These are phyloP conservation scores for Pseudopyricularia cyperi DNA, from an alignment of 2,329 filamentous ascomycete species.

Conservation along the genomic window DNA sequence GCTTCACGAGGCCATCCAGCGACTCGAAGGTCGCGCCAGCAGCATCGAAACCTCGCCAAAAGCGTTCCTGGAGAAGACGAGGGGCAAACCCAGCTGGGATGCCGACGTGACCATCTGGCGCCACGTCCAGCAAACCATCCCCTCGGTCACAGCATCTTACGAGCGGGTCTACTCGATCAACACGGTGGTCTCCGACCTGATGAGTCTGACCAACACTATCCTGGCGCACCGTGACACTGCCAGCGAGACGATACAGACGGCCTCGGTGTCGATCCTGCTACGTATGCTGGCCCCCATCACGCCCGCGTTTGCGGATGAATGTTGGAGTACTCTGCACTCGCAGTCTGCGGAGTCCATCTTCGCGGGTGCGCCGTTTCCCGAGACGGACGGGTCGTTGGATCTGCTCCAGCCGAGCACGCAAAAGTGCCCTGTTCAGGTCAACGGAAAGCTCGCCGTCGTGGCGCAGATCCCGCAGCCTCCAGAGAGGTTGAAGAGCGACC, in stretches of 20 bases:
- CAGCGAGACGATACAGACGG: slow-evolving; percentile 28
- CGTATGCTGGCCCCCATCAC: slow-evolving; percentile 68
- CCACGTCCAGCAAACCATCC: slow-evolving; percentile 53
- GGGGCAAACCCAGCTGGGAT: slow-evolving; percentile 14
- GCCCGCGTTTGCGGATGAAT: slow-evolving; percentile 71
- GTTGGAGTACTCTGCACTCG: slow-evolving; percentile 50
- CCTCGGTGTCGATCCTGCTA: slow-evolving; percentile 43
- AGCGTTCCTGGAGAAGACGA: slow-evolving; percentile 19
- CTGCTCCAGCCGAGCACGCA: slow-evolving; percentile 35
- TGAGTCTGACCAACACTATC: slow-evolving; percentile 63
- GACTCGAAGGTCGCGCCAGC: background rate
- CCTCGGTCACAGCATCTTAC: slow-evolving; percentile 54
- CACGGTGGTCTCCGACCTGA: slow-evolving; percentile 72
- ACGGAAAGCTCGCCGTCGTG: slow-evolving; percentile 62
- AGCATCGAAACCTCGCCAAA: slow-evolving; percentile 10
- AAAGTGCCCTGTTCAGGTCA: slow-evolving; percentile 59
- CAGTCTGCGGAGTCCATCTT: slow-evolving; percentile 3
- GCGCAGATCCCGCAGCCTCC: slow-evolving; percentile 47
- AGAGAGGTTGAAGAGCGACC: slow-evolving; percentile 23
- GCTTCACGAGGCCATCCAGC: slow-evolving; percentile 35
- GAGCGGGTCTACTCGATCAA: slow-evolving; percentile 65
- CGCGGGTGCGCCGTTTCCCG: slow-evolving; percentile 41
- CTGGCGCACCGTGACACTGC: slow-evolving; percentile 26
- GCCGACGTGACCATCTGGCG: slow-evolving; percentile 45
- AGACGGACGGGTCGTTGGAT: slow-evolving; percentile 29